These are phyloP conservation scores for Lepidium africanum DNA, from an alignment of 345 rosid genomes.

Conservation along the genomic window DNA sequence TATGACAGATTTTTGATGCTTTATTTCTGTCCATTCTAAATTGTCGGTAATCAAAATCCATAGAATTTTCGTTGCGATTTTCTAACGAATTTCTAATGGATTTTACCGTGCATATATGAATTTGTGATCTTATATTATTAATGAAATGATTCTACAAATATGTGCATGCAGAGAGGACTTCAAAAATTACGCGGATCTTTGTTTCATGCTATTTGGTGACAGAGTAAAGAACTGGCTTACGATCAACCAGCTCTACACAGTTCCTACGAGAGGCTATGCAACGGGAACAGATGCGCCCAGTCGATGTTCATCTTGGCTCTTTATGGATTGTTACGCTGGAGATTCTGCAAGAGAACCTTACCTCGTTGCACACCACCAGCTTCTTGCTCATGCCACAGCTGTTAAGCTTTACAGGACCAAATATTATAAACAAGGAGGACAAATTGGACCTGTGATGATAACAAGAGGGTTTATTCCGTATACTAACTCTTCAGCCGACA, in stretches of 20 bases:
- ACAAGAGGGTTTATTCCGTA: conserved; percentile 24
- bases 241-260: conserved; percentile 25
- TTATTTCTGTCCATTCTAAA: too few relatives aligned
- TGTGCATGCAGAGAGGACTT: conserved; percentile 26
- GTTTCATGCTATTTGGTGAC: conserved; percentile 36
- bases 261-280: conserved; percentile 14
- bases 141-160: not conserved
- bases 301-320: conserved; percentile 29
- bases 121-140: not conserved
- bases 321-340: conserved; percentile 12
- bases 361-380: conserved; percentile 7
- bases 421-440: conserved; percentile 13
- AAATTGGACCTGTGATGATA: conserved; percentile 25
- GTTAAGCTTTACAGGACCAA: conserved; percentile 12
- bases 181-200: conserved; percentile 23
- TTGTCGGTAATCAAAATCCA: too few relatives aligned
- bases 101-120: not conserved
- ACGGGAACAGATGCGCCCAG: conserved; percentile 27
- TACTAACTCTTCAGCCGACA: not conserved
- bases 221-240: conserved; percentile 44
- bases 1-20: too few relatives aligned
- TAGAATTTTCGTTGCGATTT: too few relatives aligned
- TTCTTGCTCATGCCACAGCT: conserved; percentile 16
- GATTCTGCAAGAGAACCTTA: conserved; percentile 25
- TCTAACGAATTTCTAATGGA: too few relatives aligned